Evolutionary conservation across 768 basidiomycete species (phyloP).

Genomic region (Dictyophora rubrovolvata): DNA sequence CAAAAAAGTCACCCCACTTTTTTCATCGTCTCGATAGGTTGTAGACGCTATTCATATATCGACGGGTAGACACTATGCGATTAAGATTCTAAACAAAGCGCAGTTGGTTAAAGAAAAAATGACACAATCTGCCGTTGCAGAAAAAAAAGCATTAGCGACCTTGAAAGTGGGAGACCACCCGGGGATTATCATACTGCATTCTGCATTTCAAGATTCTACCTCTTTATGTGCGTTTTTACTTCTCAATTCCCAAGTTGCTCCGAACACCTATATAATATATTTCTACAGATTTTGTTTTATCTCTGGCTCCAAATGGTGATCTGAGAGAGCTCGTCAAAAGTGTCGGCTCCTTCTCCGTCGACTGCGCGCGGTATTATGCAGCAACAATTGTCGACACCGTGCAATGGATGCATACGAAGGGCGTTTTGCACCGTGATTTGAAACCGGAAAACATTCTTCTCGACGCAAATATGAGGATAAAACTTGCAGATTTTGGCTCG

Average conservation of each 20-base stretch:
- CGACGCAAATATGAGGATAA: slow-evolving; percentile 34
- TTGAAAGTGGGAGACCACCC: slow-evolving; percentile 20
- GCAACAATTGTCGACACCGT: slow-evolving; percentile 35
- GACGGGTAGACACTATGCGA: slow-evolving; percentile 23
- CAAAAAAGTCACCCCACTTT: not conserved
- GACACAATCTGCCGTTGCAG: slow-evolving; percentile 26
- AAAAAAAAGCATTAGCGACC: slow-evolving; percentile 23
- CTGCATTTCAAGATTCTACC: slow-evolving; percentile 27
- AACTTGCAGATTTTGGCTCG: slow-evolving; percentile 41
- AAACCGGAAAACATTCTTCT: slow-evolving; percentile 30
- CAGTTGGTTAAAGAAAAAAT: slow-evolving; percentile 27
- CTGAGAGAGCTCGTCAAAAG: slow-evolving; percentile 7
- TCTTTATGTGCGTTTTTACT: slow-evolving; percentile 22
- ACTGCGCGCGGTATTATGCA: slow-evolving; percentile 32
- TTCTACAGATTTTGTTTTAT: slow-evolving; percentile 8
- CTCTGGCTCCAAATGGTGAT: slow-evolving; percentile 12
- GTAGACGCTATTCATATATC: slow-evolving; percentile 14
- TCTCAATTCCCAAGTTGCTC: not conserved
- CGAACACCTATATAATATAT: not conserved
- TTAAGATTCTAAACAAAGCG: slow-evolving; percentile 29
- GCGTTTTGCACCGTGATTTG: slow-evolving; percentile 33
- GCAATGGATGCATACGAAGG: slow-evolving; percentile 35
- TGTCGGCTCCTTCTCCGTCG: slow-evolving; percentile 33
- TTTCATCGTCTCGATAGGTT: slow-evolving; percentile 12
- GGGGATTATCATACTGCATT: slow-evolving; percentile 26